A percentile compares a stretch with the other conserved stretches of the same genome.
These are phyloP conservation scores for Diaporthe capsici DNA, from an alignment of 2,329 filamentous ascomycete species.

Conservation along the genomic window DNA sequence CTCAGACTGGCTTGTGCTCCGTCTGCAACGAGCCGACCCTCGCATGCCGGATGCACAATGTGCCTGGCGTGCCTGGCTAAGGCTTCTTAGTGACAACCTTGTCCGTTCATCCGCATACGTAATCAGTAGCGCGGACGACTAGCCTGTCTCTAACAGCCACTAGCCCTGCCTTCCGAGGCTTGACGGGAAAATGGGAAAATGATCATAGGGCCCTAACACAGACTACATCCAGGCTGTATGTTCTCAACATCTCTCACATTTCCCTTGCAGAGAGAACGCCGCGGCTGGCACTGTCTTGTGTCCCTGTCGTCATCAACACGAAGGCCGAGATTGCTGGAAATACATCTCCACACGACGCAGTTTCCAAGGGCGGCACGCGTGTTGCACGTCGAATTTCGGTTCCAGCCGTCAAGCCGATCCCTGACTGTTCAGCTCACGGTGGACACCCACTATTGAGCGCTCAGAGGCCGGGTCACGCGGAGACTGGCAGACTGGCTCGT, in stretches of 20 bases:
- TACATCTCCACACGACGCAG: slow-evolving; percentile 26
- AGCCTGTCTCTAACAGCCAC: not conserved
- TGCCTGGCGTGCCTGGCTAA: slow-evolving; percentile 33
- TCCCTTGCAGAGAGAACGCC: not conserved
- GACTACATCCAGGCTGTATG: not conserved
- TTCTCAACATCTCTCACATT: not conserved
- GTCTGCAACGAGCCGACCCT: slow-evolving; percentile 34
- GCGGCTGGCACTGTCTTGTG: slow-evolving; percentile 17
- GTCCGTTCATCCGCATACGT: not conserved
- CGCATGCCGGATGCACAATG: slow-evolving; percentile 18
- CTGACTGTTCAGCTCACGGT: slow-evolving; percentile 25
- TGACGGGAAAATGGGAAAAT: not conserved
- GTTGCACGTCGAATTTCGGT: slow-evolving; percentile 30
- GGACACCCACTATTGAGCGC: not conserved
- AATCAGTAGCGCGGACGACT: slow-evolving; percentile 15
- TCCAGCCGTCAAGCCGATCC: slow-evolving; percentile 27
- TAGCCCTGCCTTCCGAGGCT: not conserved
- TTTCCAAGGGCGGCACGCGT: slow-evolving; percentile 15
- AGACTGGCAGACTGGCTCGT: not conserved
- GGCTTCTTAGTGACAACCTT: slow-evolving; percentile 9
- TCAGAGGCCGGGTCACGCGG: slow-evolving; percentile 7
- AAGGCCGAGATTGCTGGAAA: slow-evolving; percentile 36
- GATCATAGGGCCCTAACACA: not conserved
- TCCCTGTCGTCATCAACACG: slow-evolving; percentile 31
- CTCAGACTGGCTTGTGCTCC: slow-evolving; percentile 24